phyloP scores from a whole-genome alignment of 768 basidiomycete genomes.

The Mycena latifolia region DNA sequence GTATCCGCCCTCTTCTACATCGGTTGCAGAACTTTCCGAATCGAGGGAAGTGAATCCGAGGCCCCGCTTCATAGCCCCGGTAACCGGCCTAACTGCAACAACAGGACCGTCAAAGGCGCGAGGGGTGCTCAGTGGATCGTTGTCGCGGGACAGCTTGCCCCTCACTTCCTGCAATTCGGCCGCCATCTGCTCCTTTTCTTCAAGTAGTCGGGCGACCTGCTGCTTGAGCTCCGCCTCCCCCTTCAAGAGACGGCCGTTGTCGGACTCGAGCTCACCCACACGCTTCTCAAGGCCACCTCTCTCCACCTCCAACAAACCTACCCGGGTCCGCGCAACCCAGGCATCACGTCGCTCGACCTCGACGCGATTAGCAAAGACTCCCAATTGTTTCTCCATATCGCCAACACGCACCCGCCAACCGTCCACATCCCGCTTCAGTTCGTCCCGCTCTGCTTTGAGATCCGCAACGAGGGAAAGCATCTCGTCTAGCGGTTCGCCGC shows the following conservation, averaged over 20 bases:
- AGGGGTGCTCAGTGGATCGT: slow-evolving; percentile 57
- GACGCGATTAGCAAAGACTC: slow-evolving; percentile 73
- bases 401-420: slow-evolving; percentile 86
- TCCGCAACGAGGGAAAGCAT: slow-evolving; percentile 82
- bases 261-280: slow-evolving; percentile 44
- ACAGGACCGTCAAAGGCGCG: slow-evolving; percentile 45
- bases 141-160: slow-evolving; percentile 46
- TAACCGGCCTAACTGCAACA: slow-evolving; percentile 36
- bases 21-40: slow-evolving; percentile 73
- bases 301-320: slow-evolving; percentile 75
- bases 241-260: slow-evolving; percentile 45
- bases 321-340: slow-evolving; percentile 84
- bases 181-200: slow-evolving; percentile 55
- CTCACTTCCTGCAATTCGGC: slow-evolving; percentile 68
- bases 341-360: slow-evolving; percentile 87
- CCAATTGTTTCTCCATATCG: slow-evolving; percentile 79
- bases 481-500: slow-evolving; percentile 76
- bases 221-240: slow-evolving; percentile 53
- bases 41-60: slow-evolving; percentile 72
- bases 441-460: slow-evolving; percentile 90
- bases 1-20: slow-evolving; percentile 71
- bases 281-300: slow-evolving; percentile 68
- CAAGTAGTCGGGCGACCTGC: slow-evolving; percentile 46
- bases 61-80: slow-evolving; percentile 54
- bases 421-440: slow-evolving; percentile 88